Base-by-base conservation (phyloP, 768 basidiomycete genomes). In the Suillus luteus region DNA sequence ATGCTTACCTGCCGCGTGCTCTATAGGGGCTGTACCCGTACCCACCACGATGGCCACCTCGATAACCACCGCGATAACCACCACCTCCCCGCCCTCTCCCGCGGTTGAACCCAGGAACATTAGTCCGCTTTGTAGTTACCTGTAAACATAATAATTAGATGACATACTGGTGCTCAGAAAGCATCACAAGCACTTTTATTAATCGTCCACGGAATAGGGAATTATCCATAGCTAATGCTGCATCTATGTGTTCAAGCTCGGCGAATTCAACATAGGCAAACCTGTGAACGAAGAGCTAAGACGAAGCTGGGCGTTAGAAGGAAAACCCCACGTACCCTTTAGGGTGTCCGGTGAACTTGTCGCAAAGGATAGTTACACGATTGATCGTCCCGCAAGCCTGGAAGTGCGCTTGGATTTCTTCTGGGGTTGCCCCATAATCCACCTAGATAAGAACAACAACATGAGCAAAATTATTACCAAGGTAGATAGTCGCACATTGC, bases 231-330 rank as follows among this genome's bases (percentile, higher is more conserved):
- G 95, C 89, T 66, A 97, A 72, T 14, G 96, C 95, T 65, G 94
- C 90, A 70, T 93, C 91, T 67, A 99, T 90, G 68, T 93, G 89
- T 64, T 92, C 89, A 44, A 95, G 84, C 72, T 97, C 95, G 70
- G 97, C 89, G 76, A 99, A 99, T 76, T 99, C 97, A 51, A 99
- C 96, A 80, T 99, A 99, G 60, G 96, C 96, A 80, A 92, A 99
- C 59, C 96, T 98, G 69, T 33, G 41, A 17, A 24, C 22, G 6
- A 63, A 62, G 59, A 65, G 63, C 55, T 55, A 59, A 52, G 55
- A 66, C n/a, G 64, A 62, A 63, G 8, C 40, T 62, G 44, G 60
- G 55, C 27, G 62, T 17, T 46, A 27, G 38, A 57, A 64, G 57
- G 40, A 46, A 17, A 61, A n/a, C 33, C 33, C 55, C 33, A 74